Evolutionary conservation across 345 rosid genomes (phyloP).

Genomic region (Limnanthes douglasii): DNA sequence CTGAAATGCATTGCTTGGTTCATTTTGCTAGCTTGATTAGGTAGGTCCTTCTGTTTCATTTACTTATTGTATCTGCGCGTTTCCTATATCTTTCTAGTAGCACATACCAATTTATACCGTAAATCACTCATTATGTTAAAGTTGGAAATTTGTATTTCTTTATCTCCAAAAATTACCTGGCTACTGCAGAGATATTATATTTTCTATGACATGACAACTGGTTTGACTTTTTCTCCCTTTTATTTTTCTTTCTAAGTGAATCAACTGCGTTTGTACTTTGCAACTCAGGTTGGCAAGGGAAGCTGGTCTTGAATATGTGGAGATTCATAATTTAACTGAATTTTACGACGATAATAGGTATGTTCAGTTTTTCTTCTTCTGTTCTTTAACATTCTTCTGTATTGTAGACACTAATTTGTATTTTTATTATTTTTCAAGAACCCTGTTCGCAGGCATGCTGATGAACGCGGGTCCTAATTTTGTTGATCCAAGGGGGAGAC

Average conservation of each 20-base stretch:
- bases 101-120: no score
- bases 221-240: no score
- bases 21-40: constrained; percentile 97
- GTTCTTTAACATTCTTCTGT: constrained; percentile 3
- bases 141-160: no score
- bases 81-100: no score
- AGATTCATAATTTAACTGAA: constrained; percentile 86
- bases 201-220: no score
- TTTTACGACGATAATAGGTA: constrained; percentile 91
- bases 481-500: constrained; percentile 79
- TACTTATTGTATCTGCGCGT: no score
- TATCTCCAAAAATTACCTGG: no score
- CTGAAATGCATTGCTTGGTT: constrained; percentile 88
- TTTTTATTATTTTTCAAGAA: constrained; percentile 20
- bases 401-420: constrained; percentile 5
- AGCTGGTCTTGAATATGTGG: constrained; percentile 92
- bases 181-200: no score
- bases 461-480: constrained; percentile 61
- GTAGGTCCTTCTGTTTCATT: constrained; percentile 15
- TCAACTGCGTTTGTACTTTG: constrained; percentile 3
- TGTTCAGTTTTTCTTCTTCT: background rate
- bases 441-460: constrained; percentile 59
- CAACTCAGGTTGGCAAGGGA: constrained; percentile 75
- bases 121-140: no score
- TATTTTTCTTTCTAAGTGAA: no score